Evolutionary conservation across 495 filamentous ascomycete species (phyloP).

Genomic region (Aspergillus olivimuriae): DNA sequence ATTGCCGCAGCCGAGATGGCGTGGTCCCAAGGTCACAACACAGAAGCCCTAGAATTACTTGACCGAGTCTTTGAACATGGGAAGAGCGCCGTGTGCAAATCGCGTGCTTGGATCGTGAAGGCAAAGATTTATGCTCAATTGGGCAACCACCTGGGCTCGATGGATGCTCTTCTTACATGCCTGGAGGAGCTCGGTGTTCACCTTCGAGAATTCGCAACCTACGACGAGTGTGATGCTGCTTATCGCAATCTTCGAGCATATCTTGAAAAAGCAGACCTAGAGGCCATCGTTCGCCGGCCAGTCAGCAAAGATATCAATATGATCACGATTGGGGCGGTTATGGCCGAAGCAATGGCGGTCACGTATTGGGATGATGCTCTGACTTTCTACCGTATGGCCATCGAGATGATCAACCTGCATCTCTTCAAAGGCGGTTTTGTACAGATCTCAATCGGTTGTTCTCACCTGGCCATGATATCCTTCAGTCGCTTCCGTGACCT

Average conservation of each 20-base stretch:
- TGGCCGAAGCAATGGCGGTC: conserved; percentile 71
- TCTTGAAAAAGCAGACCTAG: conserved; percentile 54
- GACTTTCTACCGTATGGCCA: conserved; percentile 68
- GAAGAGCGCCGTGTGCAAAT: conserved; percentile 64
- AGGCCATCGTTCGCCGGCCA: conserved; percentile 46
- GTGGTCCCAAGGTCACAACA: conserved; percentile 63
- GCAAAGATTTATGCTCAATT: conserved; percentile 67
- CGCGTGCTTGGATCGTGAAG: conserved; percentile 69
- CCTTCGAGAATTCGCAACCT: conserved; percentile 58
- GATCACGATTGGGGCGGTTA: conserved; percentile 62
- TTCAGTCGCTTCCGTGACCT: conserved; percentile 67
- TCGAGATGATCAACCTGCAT: conserved; percentile 65
- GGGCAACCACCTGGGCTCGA: conserved; percentile 62
- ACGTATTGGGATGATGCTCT: conserved; percentile 75
- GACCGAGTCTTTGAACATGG: conserved; percentile 58
- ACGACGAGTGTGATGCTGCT: conserved; percentile 66
- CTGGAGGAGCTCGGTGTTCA: conserved; percentile 59
- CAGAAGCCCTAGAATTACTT: conserved; percentile 58
- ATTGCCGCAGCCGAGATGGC: conserved; percentile 74
- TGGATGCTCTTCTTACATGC: conserved; percentile 60
- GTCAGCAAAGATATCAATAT: conserved; percentile 47
- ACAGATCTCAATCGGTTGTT: conserved; percentile 69
- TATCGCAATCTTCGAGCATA: conserved; percentile 56
- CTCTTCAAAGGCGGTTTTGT: conserved; percentile 59
- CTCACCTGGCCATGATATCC: conserved; percentile 67